Percentiles rank a stretch among this genome's conserved stretches.
Conservation (phyloP, 768 basidiomycete species). For the Phanerochaete sordida region DNA sequence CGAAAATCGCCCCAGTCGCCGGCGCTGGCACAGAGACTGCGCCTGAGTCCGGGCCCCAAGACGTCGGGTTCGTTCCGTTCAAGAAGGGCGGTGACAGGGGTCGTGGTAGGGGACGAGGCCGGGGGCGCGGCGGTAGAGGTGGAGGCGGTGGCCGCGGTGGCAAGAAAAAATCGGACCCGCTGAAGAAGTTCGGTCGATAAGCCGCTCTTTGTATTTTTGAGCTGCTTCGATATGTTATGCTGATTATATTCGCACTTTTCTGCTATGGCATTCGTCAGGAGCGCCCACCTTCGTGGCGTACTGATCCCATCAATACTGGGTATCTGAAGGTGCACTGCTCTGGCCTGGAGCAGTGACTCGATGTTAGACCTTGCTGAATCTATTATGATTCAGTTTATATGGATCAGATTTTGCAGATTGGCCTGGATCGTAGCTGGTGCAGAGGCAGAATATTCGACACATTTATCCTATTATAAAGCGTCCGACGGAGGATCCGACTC, state of each 20-base stretch:
- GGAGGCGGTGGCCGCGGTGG: conserved; percentile 37
- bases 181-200: conserved; percentile 61
- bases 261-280: background rate
- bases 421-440: too few relatives aligned
- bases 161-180: conserved; percentile 76
- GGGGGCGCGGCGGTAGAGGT: conserved; percentile 39
- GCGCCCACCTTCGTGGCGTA: too few relatives aligned
- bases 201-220: background rate
- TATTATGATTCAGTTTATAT: too few relatives aligned
- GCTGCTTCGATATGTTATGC: background rate
- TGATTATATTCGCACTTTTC: background rate
- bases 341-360: too few relatives aligned
- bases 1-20: conserved; percentile 65
- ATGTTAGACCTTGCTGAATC: too few relatives aligned
- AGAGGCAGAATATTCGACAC: too few relatives aligned
- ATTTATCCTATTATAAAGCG: too few relatives aligned
- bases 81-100: conserved; percentile 48
- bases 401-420: too few relatives aligned
- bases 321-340: too few relatives aligned
- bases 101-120: conserved; percentile 49
- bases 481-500: too few relatives aligned
- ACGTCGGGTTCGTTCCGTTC: conserved; percentile 69
- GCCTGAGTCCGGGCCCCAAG: conserved; percentile 10
- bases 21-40: conserved; percentile 32
- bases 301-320: too few relatives aligned